Conservation (phyloP, 768 basidiomycete species). For the Austroboletus eburneus region DNA sequence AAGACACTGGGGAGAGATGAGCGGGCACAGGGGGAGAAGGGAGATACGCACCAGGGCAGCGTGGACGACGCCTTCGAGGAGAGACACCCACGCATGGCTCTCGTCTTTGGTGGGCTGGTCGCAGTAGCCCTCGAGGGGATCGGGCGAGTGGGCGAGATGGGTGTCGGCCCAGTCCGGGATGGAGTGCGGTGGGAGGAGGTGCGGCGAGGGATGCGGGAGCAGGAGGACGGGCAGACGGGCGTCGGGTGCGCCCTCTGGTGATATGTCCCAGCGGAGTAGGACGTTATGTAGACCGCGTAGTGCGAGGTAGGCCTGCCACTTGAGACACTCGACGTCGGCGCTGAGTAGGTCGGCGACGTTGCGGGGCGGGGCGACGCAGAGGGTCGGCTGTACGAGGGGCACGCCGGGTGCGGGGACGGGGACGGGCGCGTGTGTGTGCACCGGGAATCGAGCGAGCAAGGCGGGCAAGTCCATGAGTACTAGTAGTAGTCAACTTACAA, state of each 20-base stretch:
- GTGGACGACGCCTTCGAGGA: constrained; percentile 75
- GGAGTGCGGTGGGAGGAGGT: constrained; percentile 58
- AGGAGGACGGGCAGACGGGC: constrained; percentile 69
- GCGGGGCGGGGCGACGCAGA: constrained; percentile 64
- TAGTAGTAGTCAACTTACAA: not conserved
- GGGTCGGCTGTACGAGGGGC: constrained; percentile 38
- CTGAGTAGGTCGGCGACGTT: constrained; percentile 43
- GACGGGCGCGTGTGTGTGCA: constrained; percentile 48
- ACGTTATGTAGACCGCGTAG: constrained; percentile 50
- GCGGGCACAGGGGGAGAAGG: not conserved
- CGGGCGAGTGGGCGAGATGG: constrained; percentile 38
- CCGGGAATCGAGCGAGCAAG: constrained; percentile 58
- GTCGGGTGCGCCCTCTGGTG: constrained; percentile 65
- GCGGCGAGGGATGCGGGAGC: constrained; percentile 41
- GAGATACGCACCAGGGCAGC: constrained; percentile 58
- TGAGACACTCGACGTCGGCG: constrained; percentile 80
- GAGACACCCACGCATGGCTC: constrained; percentile 76
- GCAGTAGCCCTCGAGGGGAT: constrained; percentile 62
- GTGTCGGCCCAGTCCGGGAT: constrained; percentile 76
- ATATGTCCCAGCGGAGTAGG: constrained; percentile 62
- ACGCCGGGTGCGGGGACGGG: constrained; percentile 19
- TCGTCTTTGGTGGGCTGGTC: constrained; percentile 61
- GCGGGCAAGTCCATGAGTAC: constrained; percentile 37
- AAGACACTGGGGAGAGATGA: constrained; percentile 38
- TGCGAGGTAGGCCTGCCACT: constrained; percentile 81